Percentiles rank a stretch among this genome's conserved stretches.
Conservation (phyloP, 2,329 filamentous ascomycete genomes). For the Cryphonectria parasitica region DNA sequence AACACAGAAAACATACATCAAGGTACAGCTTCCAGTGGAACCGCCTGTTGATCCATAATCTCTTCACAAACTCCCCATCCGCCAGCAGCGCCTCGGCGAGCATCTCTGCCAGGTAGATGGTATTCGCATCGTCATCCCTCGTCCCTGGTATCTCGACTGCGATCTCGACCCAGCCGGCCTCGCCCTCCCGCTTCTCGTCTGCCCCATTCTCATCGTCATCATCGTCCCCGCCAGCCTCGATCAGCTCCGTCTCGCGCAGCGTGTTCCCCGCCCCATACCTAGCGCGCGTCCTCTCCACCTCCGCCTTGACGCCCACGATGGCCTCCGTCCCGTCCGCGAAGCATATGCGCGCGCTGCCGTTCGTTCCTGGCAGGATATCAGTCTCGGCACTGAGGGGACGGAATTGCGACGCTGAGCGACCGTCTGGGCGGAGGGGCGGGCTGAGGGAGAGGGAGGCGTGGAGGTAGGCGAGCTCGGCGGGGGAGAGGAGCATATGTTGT, state of each 20-base stretch:
- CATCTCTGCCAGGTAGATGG: conserved; percentile 87
- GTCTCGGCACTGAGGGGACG: conserved; percentile 89
- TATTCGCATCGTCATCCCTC: conserved; percentile 87
- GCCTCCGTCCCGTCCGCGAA: conserved; percentile 96
- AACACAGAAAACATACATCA: conserved; percentile 66
- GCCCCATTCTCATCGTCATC: conserved; percentile 47
- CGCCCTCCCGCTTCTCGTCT: conserved; percentile 46
- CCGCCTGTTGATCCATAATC: conserved; percentile 82
- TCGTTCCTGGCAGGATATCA: conserved; percentile 83
- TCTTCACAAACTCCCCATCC: conserved; percentile 69
- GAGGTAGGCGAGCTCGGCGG: conserved; percentile 94
- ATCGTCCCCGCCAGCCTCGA: conserved; percentile 37
- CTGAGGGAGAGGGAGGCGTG: conserved; percentile 80
- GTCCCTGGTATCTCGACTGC: conserved; percentile 89
- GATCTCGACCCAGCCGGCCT: conserved; percentile 82
- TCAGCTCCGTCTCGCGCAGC: conserved; percentile 32
- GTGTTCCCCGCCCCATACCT: conserved; percentile 36
- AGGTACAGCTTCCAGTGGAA: conserved; percentile 98
- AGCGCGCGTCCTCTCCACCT: conserved; percentile 74
- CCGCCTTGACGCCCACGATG: conserved; percentile 92
- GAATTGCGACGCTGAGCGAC: conserved; percentile 81
- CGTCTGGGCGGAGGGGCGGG: conserved; percentile 89
- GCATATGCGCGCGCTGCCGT: conserved; percentile 90
- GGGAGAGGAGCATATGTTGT: conserved; percentile 79
- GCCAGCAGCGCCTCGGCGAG: conserved; percentile 82